phyloP scores from a whole-genome alignment of 2,329 filamentous ascomycete genomes.

The Emmonsiellopsis sp. region DNA sequence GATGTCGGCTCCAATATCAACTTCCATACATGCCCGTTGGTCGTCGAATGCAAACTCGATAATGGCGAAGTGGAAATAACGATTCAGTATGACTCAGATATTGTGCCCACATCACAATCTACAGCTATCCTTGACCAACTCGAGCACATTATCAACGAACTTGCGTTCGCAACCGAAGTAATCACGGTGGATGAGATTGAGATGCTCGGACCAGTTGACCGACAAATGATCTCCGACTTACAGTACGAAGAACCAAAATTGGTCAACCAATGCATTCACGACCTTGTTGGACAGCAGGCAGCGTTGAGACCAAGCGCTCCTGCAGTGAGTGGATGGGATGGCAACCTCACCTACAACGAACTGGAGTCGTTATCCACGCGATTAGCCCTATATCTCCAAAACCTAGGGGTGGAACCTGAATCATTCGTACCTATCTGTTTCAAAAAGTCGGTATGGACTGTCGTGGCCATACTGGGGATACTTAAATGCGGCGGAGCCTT shows the following conservation, averaged over 20 bases:
- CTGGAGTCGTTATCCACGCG: conserved; percentile 28
- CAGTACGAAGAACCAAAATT: conserved; percentile 25
- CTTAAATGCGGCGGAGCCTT: conserved; percentile 35
- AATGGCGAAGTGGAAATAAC: conserved; percentile 17
- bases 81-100: neutral
- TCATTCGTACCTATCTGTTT: conserved; percentile 30
- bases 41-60: conserved; percentile 20
- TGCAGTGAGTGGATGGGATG: conserved; percentile 20
- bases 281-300: conserved; percentile 8
- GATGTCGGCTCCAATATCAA: neutral
- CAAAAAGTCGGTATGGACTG: conserved; percentile 35
- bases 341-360: conserved; percentile 27
- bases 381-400: conserved; percentile 22
- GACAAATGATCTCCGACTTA: neutral
- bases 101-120: neutral
- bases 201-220: neutral
- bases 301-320: conserved; percentile 8
- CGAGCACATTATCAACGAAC: conserved; percentile 11
- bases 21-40: conserved; percentile 27
- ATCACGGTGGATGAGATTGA: neutral
- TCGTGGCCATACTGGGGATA: conserved; percentile 31
- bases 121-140: neutral
- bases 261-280: conserved; percentile 7
- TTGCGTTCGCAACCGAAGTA: conserved; percentile 31
- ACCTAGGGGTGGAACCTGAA: conserved; percentile 31